Evolutionary conservation across 148 eudicot species (phyloP).

Genomic region (Euryodendron excelsum): DNA sequence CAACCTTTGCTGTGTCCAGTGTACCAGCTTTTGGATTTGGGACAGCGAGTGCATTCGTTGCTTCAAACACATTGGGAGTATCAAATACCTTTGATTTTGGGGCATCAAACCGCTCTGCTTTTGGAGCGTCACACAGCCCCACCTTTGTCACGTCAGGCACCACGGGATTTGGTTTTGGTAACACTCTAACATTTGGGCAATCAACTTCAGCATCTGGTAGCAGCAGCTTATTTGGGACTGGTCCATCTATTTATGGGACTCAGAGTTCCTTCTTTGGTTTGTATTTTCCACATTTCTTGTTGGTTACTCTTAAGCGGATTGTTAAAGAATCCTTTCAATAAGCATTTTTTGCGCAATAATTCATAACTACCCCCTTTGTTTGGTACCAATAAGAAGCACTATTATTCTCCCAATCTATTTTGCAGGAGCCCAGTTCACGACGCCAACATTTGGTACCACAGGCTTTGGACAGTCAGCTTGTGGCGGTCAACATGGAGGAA

Average conservation of each 20-base stretch:
- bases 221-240: not conserved
- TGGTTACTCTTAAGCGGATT: too few species aligned
- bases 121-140: not conserved
- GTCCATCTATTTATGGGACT: not conserved
- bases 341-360: too few species aligned
- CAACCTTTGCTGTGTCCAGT: too few species aligned
- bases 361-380: too few species aligned
- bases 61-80: constrained; percentile 1
- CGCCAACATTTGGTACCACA: constrained; percentile 1
- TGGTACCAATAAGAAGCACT: not conserved
- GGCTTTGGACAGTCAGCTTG: constrained; percentile 3
- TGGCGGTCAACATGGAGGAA: constrained; percentile 15
- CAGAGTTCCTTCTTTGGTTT: not conserved
- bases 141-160: not conserved
- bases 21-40: constrained; percentile 8
- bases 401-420: not conserved
- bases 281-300: too few species aligned
- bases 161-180: constrained; percentile 7
- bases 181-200: not conserved
- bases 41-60: not conserved
- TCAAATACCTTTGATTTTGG: not conserved
- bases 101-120: not conserved
- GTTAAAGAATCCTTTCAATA: too few species aligned
- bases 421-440: constrained; percentile 16
- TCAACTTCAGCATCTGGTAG: constrained; percentile 7